Conservation (phyloP, 768 basidiomycete species). For the Termitomyces sp. region DNA sequence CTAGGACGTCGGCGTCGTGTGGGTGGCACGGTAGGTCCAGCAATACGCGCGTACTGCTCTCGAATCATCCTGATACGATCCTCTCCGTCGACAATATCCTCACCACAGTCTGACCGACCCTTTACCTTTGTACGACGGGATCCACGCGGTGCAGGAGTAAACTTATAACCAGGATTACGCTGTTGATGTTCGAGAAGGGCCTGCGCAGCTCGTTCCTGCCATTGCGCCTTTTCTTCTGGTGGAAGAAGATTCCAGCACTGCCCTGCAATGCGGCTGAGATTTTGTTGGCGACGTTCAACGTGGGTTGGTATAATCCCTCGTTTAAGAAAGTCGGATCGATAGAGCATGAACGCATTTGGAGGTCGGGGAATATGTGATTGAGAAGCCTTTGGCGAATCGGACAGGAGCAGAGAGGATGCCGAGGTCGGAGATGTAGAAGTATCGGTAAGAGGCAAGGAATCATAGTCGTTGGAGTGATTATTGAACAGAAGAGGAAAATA, state of each 20-base stretch:
- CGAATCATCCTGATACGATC: constrained; percentile 26
- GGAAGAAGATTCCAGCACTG: constrained; percentile 58
- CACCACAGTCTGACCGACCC: constrained; percentile 13
- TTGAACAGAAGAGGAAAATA: background rate
- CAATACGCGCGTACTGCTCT: constrained; percentile 25
- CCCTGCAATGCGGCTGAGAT: constrained; percentile 66
- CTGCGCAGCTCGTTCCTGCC: constrained; percentile 39
- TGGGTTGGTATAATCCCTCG: constrained; percentile 37
- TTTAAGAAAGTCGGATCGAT: constrained; percentile 59
- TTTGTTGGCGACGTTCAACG: constrained; percentile 65
- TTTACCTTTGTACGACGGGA: constrained; percentile 27
- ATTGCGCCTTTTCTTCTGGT: constrained; percentile 38
- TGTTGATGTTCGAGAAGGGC: constrained; percentile 41
- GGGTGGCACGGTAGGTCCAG: constrained; percentile 29
- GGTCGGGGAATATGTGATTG: constrained; percentile 62
- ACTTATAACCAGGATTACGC: constrained; percentile 58
- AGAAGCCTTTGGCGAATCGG: constrained; percentile 6
- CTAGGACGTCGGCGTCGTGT: constrained; percentile 26
- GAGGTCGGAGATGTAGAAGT: background rate
- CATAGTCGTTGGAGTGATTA: background rate
- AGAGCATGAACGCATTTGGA: constrained; percentile 82
- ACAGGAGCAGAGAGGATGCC: background rate
- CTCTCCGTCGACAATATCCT: constrained; percentile 12
- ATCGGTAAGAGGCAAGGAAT: background rate
- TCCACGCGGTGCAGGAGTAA: constrained; percentile 39